phyloP scores from a whole-genome alignment of 78 protist species.

The Planoprotostelium fungivorum region DNA sequence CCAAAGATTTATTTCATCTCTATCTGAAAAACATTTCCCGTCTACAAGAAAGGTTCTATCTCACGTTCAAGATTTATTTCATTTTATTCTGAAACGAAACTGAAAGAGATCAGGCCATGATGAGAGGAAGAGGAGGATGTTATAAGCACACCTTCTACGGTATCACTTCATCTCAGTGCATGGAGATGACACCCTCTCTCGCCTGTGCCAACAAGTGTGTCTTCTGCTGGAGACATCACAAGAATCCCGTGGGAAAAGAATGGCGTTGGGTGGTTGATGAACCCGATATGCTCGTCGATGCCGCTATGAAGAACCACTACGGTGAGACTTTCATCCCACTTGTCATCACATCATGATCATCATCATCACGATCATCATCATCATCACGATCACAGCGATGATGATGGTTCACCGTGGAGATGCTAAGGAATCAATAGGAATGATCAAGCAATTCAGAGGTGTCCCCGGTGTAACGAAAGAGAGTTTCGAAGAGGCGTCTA shows the following conservation, averaged over 20 bases:
- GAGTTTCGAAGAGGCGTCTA: constrained; percentile 48
- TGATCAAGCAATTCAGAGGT: constrained; percentile 56
- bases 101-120: constrained; percentile 29
- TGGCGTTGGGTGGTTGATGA: constrained; percentile 73
- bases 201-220: constrained; percentile 95
- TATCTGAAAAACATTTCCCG: too few species aligned
- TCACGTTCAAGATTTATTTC: too few species aligned
- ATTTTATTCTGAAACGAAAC: too few species aligned
- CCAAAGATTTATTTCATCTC: too few species aligned
- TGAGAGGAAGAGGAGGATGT: constrained; percentile 86
- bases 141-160: constrained; percentile 90
- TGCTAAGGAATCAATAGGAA: background rate
- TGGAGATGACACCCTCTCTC: constrained; percentile 85
- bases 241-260: constrained; percentile 73
- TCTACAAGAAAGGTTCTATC: too few species aligned
- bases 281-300: background rate
- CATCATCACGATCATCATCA: too few species aligned
- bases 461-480: constrained; percentile 61
- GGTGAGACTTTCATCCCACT: background rate
- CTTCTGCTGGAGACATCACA: constrained; percentile 95
- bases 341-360: background rate
- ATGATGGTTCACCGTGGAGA: too few species aligned
- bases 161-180: constrained; percentile 64
- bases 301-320: background rate
- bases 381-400: too few species aligned